Percentiles rank a stretch among this genome's conserved stretches.
These are phyloP conservation scores for Stentor roeselii DNA, from an alignment of 73 alveolate species.

Conservation along the genomic window DNA sequence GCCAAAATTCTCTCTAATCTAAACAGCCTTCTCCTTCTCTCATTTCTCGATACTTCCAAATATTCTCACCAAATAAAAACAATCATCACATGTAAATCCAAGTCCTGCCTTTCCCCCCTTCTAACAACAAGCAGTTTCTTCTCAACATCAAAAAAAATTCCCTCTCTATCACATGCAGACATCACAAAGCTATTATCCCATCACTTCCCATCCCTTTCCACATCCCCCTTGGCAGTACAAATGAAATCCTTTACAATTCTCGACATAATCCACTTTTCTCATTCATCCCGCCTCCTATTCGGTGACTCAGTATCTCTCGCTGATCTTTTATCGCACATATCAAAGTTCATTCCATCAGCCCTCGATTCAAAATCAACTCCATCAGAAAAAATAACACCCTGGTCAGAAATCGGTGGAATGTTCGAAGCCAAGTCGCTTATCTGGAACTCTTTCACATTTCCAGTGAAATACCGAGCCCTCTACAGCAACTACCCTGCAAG, in stretches of 20 bases:
- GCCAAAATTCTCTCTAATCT: not conserved
- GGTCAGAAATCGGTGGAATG: slow-evolving; percentile 8
- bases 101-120: not conserved
- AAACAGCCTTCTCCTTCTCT: not conserved
- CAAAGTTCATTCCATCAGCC: not conserved
- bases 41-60: not conserved
- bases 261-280: not conserved
- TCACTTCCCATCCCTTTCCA: not conserved
- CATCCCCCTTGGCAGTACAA: not conserved
- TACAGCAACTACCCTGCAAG: slow-evolving; percentile 38
- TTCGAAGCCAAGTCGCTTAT: not conserved
- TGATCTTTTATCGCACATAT: not conserved
- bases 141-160: not conserved
- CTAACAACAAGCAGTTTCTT: not conserved
- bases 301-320: not conserved
- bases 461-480: not conserved
- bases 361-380: not conserved
- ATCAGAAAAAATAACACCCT: not conserved
- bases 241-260: not conserved
- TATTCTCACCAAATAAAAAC: not conserved
- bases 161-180: slow-evolving; percentile 6
- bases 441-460: not conserved
- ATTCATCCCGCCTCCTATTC: not conserved
- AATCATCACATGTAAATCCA: not conserved
- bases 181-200: not conserved